Base-by-base conservation (phyloP, 2,329 filamentous ascomycete species). In the Parastagonospora nodorum region DNA sequence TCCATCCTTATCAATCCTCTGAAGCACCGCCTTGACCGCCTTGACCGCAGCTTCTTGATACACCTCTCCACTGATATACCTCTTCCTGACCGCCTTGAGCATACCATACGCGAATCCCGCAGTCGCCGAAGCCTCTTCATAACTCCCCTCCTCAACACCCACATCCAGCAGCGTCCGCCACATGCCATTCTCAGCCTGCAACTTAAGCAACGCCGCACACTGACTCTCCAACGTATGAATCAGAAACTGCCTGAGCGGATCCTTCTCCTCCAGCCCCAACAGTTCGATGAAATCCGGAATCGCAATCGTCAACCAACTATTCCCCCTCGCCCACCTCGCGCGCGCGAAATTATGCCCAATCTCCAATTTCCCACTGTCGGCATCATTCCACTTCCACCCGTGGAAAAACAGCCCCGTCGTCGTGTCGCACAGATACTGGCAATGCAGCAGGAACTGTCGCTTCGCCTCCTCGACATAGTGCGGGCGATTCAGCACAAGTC, bases 91-190 rank as follows among this genome's bases (percentile, higher is more conserved):
- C 0, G 83, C 86, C 74, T 92, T 92, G 50, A 93, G 78, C 24
- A 92, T 87, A 0, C 89, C 89, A 61, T 89, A 92, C 1, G 89
- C 89, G 57, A 93, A 92, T 0, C 89, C 89, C 0, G 89, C 89
- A 1, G 89, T 90, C 2, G 89, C 89, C 39, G 88, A 91, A 11
- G 88, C 83, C 73, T 93, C 89, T 2, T 85, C 77, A 59, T 93
- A 92, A 4, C 87, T 90, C 2, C 88, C 88, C 48, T 88, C 82
- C 2, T 75, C 76, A 54, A 84, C 82, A 0, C 85, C 75, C 10
- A 88, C 77, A 63, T 92, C 88, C 1, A 93, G 79, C 8, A 93
- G 76, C 1, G 89, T 93, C 32, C 86, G 80, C 89, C 89, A 93
- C 48, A 89, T 79, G 0, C 89, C 89, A 6, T 80, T 82, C 14